A percentile compares a stretch with the other conserved stretches of the same genome.
Evolutionary conservation across 2,329 filamentous ascomycete species (phyloP).

Genomic region (Aspergillus sergii): DNA sequence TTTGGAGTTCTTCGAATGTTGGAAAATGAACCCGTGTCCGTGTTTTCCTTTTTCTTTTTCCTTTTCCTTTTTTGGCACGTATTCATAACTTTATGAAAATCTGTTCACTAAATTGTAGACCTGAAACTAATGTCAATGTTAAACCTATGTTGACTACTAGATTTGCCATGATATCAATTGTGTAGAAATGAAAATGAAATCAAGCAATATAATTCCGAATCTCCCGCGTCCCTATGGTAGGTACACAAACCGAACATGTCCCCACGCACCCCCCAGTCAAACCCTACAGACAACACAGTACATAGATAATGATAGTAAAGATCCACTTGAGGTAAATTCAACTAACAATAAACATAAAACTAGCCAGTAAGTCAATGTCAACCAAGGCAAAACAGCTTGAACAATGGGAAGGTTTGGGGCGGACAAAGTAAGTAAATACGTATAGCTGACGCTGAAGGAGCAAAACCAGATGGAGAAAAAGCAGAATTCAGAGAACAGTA

Average conservation of each 20-base stretch:
- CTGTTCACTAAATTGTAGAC: neutral
- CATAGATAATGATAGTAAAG: neutral
- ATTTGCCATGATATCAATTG: neutral
- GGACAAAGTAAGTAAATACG: neutral
- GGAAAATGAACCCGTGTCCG: neutral
- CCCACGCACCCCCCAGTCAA: neutral
- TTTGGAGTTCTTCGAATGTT: neutral
- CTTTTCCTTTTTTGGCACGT: neutral
- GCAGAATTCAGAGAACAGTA: neutral
- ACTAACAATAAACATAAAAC: neutral
- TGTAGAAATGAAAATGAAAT: neutral
- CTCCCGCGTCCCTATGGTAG: neutral
- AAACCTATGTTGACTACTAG: neutral
- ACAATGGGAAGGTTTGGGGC: neutral
- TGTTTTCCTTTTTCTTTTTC: neutral
- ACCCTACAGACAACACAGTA: neutral
- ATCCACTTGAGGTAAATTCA: neutral
- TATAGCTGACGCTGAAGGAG: neutral
- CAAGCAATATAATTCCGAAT: neutral
- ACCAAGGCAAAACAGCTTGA: neutral
- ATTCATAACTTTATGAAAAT: neutral
- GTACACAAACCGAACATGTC: neutral
- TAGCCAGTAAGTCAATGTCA: conserved; percentile 1
- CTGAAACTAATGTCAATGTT: neutral
- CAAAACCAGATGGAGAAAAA: neutral